Base-by-base conservation (phyloP, 2,329 filamentous ascomycete species). In the Nakataea oryzae region DNA sequence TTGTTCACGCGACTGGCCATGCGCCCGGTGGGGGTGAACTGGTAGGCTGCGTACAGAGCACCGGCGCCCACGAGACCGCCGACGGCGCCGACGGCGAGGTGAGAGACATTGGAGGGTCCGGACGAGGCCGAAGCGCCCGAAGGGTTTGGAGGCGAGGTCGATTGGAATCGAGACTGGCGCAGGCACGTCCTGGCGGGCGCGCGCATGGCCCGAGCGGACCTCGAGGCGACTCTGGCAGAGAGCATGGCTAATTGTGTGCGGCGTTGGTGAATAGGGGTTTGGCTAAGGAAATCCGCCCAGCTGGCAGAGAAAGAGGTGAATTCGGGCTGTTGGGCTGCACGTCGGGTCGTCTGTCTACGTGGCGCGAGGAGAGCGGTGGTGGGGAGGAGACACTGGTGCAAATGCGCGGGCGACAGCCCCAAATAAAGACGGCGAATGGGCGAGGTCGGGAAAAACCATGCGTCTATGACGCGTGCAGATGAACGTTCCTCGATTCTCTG, bases 1-100 rank as follows among this genome's bases (percentile, higher is more conserved):
- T 78, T 78, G 71, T 81, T 80, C 66, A 81, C 69, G 58, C 74
- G 75, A 65, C 75, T 66, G 32, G 74, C 67, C 65, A 75, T 70
- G 57, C 70, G 73, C 1, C 78, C 78, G 3, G 78, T 72, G 0
- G 78, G 78, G 0, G 78, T 79, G 65, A 77, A 72, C 12, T 74
- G 74, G 67, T 78, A 80, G 61, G 74, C 66, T 56, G 73, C 76
- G 64, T 76, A 81, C 59, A 80, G 74, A 5, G 78, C 61, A 0
- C 71, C 67, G 2, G 76, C 77, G 21, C 76, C 78, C 8, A 70
- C 74, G 4, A 80, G 63, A 57, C 79, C 79, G 50, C 79, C 79
- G 3, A 74, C 74, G 1, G 78, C 63, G 60, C 78, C 79, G 2
- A 75, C 70, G 2, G 69, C 73, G 57, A 79, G 66, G 62, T 77